Percentiles rank a stretch among this genome's conserved stretches.
Evolutionary conservation across 345 rosid species (phyloP).

Genomic region (Salix viminalis): DNA sequence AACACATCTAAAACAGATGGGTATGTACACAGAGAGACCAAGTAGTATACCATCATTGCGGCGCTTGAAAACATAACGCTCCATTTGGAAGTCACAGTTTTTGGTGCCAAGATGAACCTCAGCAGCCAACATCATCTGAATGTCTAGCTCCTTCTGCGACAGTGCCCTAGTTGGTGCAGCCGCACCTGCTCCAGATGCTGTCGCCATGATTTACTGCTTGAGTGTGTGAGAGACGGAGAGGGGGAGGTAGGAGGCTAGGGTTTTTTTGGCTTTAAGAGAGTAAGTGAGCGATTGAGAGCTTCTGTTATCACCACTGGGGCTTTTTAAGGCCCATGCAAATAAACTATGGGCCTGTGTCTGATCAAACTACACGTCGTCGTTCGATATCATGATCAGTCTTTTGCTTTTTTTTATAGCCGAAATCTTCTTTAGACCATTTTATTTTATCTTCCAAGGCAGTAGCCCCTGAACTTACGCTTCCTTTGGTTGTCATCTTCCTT

Average conservation of each 20-base stretch:
- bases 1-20: not conserved
- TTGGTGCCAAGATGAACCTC: slow-evolving; percentile 94
- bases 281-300: not conserved
- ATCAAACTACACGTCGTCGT: not conserved
- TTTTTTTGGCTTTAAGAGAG: not conserved
- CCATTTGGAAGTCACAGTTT: slow-evolving; percentile 90
- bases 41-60: slow-evolving; percentile 64
- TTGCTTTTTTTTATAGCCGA: not conserved
- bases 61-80: slow-evolving; percentile 88
- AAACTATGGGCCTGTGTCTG: not conserved
- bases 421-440: not conserved
- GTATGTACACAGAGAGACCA: not conserved
- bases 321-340: not conserved
- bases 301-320: not conserved
- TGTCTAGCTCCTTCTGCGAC: slow-evolving; percentile 70
- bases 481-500: slow-evolving; percentile 41
- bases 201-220: not conserved
- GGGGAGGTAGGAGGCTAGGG: not conserved
- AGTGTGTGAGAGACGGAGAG: not conserved
- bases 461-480: slow-evolving; percentile 4
- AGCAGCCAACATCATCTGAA: slow-evolving; percentile 85
- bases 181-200: slow-evolving; percentile 7
- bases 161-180: slow-evolving; percentile 21
- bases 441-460: slow-evolving; percentile 13
- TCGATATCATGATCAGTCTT: not conserved